phyloP scores from a whole-genome alignment of 441 rosid species.

The Croton laevigatus region DNA sequence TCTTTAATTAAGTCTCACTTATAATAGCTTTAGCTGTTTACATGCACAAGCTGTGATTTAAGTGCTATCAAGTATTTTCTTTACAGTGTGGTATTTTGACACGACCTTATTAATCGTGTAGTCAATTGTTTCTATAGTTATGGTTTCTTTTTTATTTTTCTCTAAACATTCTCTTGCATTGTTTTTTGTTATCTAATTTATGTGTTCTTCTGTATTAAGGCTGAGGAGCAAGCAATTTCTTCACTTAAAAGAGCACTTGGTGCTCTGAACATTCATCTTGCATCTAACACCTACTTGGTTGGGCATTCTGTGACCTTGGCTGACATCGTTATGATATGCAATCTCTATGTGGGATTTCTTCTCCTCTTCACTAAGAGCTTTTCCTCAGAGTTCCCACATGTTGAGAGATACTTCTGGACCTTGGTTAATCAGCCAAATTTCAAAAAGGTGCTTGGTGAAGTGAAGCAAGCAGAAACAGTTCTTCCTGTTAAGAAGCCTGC shows the following conservation, averaged over 20 bases:
- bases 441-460: slow-evolving; percentile 75
- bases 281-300: slow-evolving; percentile 75
- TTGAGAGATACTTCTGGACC: slow-evolving; percentile 98
- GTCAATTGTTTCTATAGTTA: not conserved
- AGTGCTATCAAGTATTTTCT: not conserved
- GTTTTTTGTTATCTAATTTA: not conserved
- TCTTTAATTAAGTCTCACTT: no score
- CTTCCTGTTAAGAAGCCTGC: slow-evolving; percentile 65
- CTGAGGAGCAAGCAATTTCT: slow-evolving; percentile 74
- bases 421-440: slow-evolving; percentile 87
- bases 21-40: not conserved
- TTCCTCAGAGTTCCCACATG: slow-evolving; percentile 82
- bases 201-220: slow-evolving; percentile 31
- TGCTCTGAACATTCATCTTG: slow-evolving; percentile 67
- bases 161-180: not conserved
- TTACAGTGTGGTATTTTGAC: no score
- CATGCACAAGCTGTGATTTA: not conserved
- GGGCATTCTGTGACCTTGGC: slow-evolving; percentile 84
- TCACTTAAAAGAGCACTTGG: slow-evolving; percentile 73
- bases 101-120: not conserved
- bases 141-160: not conserved
- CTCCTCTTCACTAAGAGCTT: slow-evolving; percentile 66
- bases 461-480: slow-evolving; percentile 64
- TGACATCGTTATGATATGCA: slow-evolving; percentile 72
- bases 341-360: slow-evolving; percentile 53